Percentiles rank a stretch among this genome's conserved stretches.
Conservation (phyloP, 1,284 basidiomycete genomes). For the Moesziomyces globuligerus region DNA sequence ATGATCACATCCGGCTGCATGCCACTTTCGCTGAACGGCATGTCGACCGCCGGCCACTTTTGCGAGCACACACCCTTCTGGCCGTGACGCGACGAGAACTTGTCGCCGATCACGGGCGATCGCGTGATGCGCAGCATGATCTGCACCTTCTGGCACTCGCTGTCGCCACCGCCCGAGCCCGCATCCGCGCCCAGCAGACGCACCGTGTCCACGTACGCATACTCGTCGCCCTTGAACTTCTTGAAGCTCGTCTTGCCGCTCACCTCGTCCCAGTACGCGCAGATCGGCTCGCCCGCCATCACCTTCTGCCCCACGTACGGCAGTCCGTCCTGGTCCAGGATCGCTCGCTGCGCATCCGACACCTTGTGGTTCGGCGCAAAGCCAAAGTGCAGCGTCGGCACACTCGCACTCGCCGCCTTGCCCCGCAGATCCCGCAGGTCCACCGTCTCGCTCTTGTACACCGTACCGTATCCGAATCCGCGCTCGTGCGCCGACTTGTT, state of each 20-base stretch:
- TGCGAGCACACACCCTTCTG: conserved; percentile 99
- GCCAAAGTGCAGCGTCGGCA: conserved; percentile 76
- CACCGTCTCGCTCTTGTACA: conserved; percentile 94
- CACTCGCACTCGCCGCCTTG: conserved; percentile 68
- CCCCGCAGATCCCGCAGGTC: conserved; percentile 80
- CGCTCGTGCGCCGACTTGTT: conserved; percentile 99
- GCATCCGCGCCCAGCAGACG: conserved; percentile 87
- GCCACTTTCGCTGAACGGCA: conserved; percentile 98
- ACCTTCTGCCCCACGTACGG: conserved; percentile 81
- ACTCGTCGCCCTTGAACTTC: conserved; percentile 97
- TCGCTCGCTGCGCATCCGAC: conserved; percentile 68
- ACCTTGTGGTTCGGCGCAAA: conserved; percentile 72
- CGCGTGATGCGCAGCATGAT: conserved; percentile 93
- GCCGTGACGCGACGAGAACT: conserved; percentile 98
- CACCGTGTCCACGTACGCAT: conserved; percentile 89
- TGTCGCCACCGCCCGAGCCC: conserved; percentile 73
- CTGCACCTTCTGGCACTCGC: conserved; percentile 90
- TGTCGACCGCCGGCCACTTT: conserved; percentile 97
- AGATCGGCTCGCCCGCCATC: conserved; percentile 77
- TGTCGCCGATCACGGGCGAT: conserved; percentile 97
- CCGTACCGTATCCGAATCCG: conserved; percentile 94
- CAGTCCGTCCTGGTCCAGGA: conserved; percentile 85
- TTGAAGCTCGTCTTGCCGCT: conserved; percentile 84
- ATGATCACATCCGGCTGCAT: conserved; percentile 99
- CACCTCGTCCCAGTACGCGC: conserved; percentile 86